Conservation (phyloP, 2,329 filamentous ascomycete species). For the Aspergillus tamarii region DNA sequence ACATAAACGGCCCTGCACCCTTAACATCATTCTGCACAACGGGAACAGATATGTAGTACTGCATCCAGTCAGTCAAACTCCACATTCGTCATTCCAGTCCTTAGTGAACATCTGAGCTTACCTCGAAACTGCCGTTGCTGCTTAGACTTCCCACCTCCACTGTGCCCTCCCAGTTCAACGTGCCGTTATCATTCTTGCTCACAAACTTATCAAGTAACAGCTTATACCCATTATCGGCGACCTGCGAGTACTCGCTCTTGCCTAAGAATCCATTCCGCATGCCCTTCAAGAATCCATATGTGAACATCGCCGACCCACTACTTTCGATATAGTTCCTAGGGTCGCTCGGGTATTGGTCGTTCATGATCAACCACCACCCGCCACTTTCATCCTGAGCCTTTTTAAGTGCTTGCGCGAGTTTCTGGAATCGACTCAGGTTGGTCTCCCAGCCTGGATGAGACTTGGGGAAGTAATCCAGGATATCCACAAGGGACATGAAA, state of each 20-base stretch:
- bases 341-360: constrained; percentile 15
- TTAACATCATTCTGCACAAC: constrained; percentile 19
- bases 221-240: constrained; percentile 12
- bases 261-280: constrained; percentile 16
- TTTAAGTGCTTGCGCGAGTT: constrained; percentile 16
- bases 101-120: background rate
- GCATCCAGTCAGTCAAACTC: background rate
- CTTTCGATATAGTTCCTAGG: constrained; percentile 22
- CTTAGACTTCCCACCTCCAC: constrained; percentile 21
- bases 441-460: constrained; percentile 13
- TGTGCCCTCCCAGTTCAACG: constrained; percentile 20
- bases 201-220: constrained; percentile 11
- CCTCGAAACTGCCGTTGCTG: constrained; percentile 20
- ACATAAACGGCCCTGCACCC: constrained; percentile 22
- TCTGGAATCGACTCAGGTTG: constrained; percentile 17
- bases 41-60: constrained; percentile 23
- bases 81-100: background rate
- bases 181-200: constrained; percentile 14
- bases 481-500: constrained; percentile 20
- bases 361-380: constrained; percentile 22
- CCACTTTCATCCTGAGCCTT: constrained; percentile 16
- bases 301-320: constrained; percentile 21
- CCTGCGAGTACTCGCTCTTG: constrained; percentile 5
- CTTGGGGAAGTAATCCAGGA: constrained; percentile 19
- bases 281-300: constrained; percentile 18